Base-by-base conservation (phyloP, 2,329 filamentous ascomycete species). In the Talaromyces sp. region DNA sequence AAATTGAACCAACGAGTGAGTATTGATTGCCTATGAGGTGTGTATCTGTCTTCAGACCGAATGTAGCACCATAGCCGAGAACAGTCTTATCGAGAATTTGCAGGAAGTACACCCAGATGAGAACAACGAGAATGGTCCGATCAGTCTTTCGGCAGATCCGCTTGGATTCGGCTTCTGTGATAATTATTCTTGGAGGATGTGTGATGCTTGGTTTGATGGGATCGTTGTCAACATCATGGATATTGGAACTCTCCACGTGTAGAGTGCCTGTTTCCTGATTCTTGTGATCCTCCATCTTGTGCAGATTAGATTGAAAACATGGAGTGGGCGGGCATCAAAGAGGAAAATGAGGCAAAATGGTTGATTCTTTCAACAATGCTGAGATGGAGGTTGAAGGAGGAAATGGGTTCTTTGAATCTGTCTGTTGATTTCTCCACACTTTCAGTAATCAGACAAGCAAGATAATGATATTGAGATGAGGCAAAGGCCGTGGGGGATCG, bases 61-160 rank as follows among this genome's bases (percentile, higher is more conserved):
- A 87, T 8, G 85, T 82, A 17, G 85, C 84, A 36, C 82, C 83
- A 65, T 85, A 87, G 13, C 84, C 84, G 0, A 88, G 79, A 0
- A 86, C 82, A 0, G 81, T 79, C 73, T 88, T 88, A 74, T 88
- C 85, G n/a, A 88, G 79, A 40, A 86, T 81, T 65, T 82, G 80
- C 11, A 81, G 69, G 67, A 82, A 80, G 65, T 81, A 81, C 7
- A 81, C 77, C 80, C 80, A 82, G 13, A 78, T 70, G 5, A 81
- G 71, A 22, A 81, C 74, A 10, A 75, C 40, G 1, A 90, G 79
- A 63, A 90, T 86, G 27, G 81, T 80, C 58, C 79, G 81, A 70
- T 90, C 88, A 0, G 86, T 89, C 75, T 89, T 88, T 40, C 80
- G 81, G 29, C 84, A 81, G 67, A 89, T 88, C 7, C 83, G 82